These are phyloP conservation scores for Sodiomyces alkalinus DNA, from an alignment of 2,329 filamentous ascomycete genomes.

Conservation along the genomic window DNA sequence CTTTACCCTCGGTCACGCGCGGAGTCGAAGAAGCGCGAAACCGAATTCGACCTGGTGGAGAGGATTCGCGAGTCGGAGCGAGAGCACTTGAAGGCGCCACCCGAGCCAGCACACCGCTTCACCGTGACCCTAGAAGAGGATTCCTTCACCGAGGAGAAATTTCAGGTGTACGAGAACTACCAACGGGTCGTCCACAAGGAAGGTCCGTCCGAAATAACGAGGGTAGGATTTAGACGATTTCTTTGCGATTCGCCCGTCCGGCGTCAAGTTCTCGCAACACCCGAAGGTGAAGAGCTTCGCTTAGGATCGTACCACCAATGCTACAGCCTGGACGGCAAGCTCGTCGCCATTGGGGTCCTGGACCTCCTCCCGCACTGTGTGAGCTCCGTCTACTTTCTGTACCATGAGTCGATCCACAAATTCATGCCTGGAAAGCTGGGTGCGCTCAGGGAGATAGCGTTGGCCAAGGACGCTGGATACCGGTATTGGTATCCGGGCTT, in stretches of 20 bases:
- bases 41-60: constrained; percentile 50
- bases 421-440: constrained; percentile 62
- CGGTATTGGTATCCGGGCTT: constrained; percentile 68
- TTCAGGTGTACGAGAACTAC: constrained; percentile 55
- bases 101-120: constrained; percentile 51
- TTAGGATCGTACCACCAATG: constrained; percentile 71
- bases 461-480: constrained; percentile 56
- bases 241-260: constrained; percentile 56
- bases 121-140: constrained; percentile 56
- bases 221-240: constrained; percentile 51
- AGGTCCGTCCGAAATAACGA: constrained; percentile 38
- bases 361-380: constrained; percentile 65
- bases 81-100: constrained; percentile 36
- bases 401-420: constrained; percentile 57
- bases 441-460: constrained; percentile 55
- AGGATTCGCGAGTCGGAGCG: constrained; percentile 57
- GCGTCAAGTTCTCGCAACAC: constrained; percentile 23
- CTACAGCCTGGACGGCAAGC: constrained; percentile 59
- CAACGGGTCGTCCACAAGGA: constrained; percentile 62
- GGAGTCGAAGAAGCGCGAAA: constrained; percentile 46
- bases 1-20: constrained; percentile 53
- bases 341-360: constrained; percentile 63
- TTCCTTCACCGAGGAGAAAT: constrained; percentile 64
- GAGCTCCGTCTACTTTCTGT: constrained; percentile 73
- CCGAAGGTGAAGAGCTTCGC: constrained; percentile 34